Evolutionary conservation across 2,329 filamentous ascomycete genomes (phyloP).

Genomic region (Ampelomyces quisqualis): DNA sequence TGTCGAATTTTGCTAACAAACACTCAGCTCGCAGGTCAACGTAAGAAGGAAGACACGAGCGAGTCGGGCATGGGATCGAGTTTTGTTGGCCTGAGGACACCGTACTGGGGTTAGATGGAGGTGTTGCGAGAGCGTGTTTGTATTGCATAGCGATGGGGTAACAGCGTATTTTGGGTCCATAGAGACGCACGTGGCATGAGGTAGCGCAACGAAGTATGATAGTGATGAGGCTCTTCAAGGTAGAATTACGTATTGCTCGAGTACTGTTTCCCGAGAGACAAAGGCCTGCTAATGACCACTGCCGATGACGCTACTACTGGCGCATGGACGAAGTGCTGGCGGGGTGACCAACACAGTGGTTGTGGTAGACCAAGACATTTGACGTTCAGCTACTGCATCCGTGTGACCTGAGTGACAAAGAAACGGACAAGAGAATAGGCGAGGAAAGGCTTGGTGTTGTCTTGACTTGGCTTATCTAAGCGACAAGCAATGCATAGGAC

Average conservation of each 20-base stretch:
- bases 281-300: too few species aligned
- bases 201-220: slow-evolving; percentile 11
- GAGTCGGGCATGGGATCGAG: slow-evolving; percentile 32
- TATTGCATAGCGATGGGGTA: slow-evolving; percentile 33
- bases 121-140: slow-evolving; percentile 10
- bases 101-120: slow-evolving; percentile 41
- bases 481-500: neutral
- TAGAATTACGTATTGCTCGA: too few species aligned
- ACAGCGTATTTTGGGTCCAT: slow-evolving; percentile 7
- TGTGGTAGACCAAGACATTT: neutral
- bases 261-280: too few species aligned
- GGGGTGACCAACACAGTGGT: neutral
- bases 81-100: slow-evolving; percentile 44
- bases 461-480: neutral
- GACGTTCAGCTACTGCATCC: neutral
- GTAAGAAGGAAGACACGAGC: slow-evolving; percentile 65
- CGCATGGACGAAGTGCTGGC: neutral
- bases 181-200: too few species aligned
- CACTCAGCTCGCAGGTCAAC: slow-evolving; percentile 60
- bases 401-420: neutral
- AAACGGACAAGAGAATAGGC: neutral
- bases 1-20: slow-evolving; percentile 11
- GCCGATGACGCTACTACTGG: too few species aligned
- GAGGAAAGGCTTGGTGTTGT: slow-evolving; percentile 1
- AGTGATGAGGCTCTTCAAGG: too few species aligned